Percentiles rank a stretch among this genome's conserved stretches.
Evolutionary conservation across 805 yeast genomes (phyloP).

Genomic region (Lachancea fermentati): DNA sequence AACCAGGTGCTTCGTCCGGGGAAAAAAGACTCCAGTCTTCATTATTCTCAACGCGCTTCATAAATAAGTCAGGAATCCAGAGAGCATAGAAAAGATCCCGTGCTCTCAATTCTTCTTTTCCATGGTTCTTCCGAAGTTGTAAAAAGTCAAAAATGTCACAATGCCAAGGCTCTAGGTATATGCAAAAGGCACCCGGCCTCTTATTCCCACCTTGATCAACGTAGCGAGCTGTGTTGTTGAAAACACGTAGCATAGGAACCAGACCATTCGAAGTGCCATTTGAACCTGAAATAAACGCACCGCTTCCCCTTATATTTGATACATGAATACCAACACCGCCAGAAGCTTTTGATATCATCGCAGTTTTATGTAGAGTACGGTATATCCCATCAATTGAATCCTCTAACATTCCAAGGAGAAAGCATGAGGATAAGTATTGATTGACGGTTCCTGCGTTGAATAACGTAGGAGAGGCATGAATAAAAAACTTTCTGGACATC

Average conservation of each 20-base stretch:
- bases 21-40: slow-evolving; percentile 84
- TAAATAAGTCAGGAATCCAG: slow-evolving; percentile 92
- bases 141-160: slow-evolving; percentile 80
- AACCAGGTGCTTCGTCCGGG: slow-evolving; percentile 81
- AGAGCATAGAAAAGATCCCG: slow-evolving; percentile 86
- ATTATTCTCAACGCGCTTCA: slow-evolving; percentile 79
- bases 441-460: slow-evolving; percentile 86
- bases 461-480: slow-evolving; percentile 91
- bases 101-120: slow-evolving; percentile 88
- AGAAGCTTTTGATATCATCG: slow-evolving; percentile 85
- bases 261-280: slow-evolving; percentile 89
- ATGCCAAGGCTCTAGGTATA: slow-evolving; percentile 96
- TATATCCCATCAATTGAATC: slow-evolving; percentile 94
- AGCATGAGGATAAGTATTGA: slow-evolving; percentile 87
- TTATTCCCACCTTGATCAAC: slow-evolving; percentile 98
- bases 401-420: slow-evolving; percentile 80
- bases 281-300: slow-evolving; percentile 82
- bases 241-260: slow-evolving; percentile 90
- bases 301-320: slow-evolving; percentile 76
- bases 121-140: slow-evolving; percentile 86
- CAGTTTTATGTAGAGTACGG: slow-evolving; percentile 78
- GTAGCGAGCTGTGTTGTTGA: slow-evolving; percentile 89
- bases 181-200: slow-evolving; percentile 93
- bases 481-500: slow-evolving; percentile 74
- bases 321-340: slow-evolving; percentile 92